phyloP scores from a whole-genome alignment of 164 flowering plant genomes.

The Macadamia tetraphylla region DNA sequence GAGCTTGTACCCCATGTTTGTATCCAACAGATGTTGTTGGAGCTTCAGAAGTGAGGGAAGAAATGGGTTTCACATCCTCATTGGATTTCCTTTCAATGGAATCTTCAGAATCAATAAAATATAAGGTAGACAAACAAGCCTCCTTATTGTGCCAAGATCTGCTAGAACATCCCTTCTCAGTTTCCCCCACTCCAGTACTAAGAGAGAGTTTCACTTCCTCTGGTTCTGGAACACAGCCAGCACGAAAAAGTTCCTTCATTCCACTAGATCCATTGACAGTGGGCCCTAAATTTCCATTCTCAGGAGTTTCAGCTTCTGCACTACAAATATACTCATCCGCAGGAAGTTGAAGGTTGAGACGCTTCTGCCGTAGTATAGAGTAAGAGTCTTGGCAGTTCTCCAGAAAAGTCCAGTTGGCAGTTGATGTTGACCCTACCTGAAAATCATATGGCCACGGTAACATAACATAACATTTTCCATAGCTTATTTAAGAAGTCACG shows the following conservation, averaged over 20 bases:
- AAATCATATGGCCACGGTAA: slow-evolving; percentile 1
- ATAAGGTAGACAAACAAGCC: slow-evolving; percentile 2
- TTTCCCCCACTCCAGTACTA: slow-evolving; percentile 15
- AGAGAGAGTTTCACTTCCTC: slow-evolving; percentile 31
- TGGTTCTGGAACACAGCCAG: slow-evolving; percentile 4
- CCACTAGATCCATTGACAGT: slow-evolving; percentile 3
- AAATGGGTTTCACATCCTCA: slow-evolving; percentile 1
- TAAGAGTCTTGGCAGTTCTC: slow-evolving; percentile 5
- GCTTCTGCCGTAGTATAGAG: slow-evolving; percentile 15
- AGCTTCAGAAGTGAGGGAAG: slow-evolving; percentile 11
- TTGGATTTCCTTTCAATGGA: slow-evolving; percentile 16
- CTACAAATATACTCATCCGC: slow-evolving; percentile 25
- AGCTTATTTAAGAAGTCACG: neutral
- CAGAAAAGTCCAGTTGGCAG: slow-evolving; percentile 1
- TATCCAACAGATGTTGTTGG: slow-evolving; percentile 8
- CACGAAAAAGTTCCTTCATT: slow-evolving; percentile 4
- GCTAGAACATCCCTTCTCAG: slow-evolving; percentile 8
- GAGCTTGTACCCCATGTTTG: slow-evolving; percentile 10
- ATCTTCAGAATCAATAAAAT: slow-evolving; percentile 35
- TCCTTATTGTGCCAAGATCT: slow-evolving; percentile 9
- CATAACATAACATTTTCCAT: too few species aligned
- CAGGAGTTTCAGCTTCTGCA: slow-evolving; percentile 7
- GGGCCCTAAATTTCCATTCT: neutral
- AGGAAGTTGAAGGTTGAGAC: slow-evolving; percentile 33
- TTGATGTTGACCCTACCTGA: slow-evolving; percentile 22